Conservation (phyloP, 371 early-diverging fungal species). For the Mortierella sp. region DNA sequence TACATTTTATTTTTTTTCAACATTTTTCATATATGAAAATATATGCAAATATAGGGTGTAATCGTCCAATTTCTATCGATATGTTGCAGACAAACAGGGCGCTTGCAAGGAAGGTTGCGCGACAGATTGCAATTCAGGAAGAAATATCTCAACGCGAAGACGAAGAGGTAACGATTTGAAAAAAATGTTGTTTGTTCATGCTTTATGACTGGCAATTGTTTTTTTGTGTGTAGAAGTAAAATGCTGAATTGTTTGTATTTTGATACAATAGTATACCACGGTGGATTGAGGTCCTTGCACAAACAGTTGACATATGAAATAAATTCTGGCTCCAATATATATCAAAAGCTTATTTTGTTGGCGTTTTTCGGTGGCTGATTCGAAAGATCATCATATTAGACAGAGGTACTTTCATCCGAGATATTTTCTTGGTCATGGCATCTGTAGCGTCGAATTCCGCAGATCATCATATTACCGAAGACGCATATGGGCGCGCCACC, state of each 20-base stretch:
- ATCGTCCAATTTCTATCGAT: conserved; percentile 21
- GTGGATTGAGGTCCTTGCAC: conserved; percentile 21
- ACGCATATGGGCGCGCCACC: too few relatives aligned
- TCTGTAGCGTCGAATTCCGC: too few relatives aligned
- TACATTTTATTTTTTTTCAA: neutral
- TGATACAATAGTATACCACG: conserved; percentile 33
- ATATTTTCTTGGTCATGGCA: too few relatives aligned
- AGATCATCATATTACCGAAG: too few relatives aligned
- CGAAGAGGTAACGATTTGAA: conserved; percentile 32
- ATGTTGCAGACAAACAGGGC: conserved; percentile 47
- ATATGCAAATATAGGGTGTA: conserved; percentile 36
- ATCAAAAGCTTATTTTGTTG: too few relatives aligned
- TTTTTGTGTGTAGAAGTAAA: neutral
- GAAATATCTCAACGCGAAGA: conserved; percentile 27
- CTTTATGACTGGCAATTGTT: neutral
- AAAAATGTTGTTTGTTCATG: neutral
- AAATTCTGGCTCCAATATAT: too few relatives aligned
- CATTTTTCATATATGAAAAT: neutral
- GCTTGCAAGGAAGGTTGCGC: conserved; percentile 45
- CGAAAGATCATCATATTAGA: too few relatives aligned
- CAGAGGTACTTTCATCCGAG: too few relatives aligned
- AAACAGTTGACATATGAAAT: neutral
- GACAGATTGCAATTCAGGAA: conserved; percentile 37
- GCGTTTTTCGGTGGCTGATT: too few relatives aligned
- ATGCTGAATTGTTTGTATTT: neutral